Conservation (phyloP, 768 basidiomycete genomes). For the Suillus ampliporus region DNA sequence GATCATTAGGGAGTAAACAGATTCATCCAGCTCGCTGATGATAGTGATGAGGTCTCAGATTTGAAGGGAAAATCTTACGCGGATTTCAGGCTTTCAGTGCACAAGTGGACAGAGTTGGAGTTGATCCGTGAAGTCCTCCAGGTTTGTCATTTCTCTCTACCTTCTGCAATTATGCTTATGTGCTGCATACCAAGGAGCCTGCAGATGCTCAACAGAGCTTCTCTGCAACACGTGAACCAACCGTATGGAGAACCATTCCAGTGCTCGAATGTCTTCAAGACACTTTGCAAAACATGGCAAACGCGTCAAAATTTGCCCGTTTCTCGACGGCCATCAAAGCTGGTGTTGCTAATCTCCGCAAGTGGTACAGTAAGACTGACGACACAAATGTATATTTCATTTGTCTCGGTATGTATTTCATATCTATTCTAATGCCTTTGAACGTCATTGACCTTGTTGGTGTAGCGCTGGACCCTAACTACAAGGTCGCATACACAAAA, state of each 20-base stretch:
- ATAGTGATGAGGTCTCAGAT: too few species aligned
- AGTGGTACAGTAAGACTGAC: constrained; percentile 7
- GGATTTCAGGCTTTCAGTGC: constrained; percentile 22
- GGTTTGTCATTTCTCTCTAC: too few species aligned
- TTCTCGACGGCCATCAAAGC: neutral
- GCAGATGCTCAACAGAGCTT: constrained; percentile 21
- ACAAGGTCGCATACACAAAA: constrained; percentile 3
- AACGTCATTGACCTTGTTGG: neutral
- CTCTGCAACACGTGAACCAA: constrained; percentile 24
- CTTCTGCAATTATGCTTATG: too few species aligned
- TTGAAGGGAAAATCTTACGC: constrained; percentile 25
- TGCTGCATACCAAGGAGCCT: constrained; percentile 13
- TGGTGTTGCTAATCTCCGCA: constrained; percentile 11
- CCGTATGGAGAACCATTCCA: constrained; percentile 28
- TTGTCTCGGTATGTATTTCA: neutral
- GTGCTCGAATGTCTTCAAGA: constrained; percentile 22
- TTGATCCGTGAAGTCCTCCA: constrained; percentile 32
- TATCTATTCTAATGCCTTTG: neutral
- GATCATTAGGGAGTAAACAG: neutral
- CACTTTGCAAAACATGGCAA: constrained; percentile 19
- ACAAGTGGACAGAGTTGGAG: constrained; percentile 32
- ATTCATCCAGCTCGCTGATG: constrained; percentile 21
- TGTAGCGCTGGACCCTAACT: neutral
- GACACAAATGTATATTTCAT: neutral
- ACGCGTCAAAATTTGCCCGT: constrained; percentile 14